A percentile compares a stretch with the other conserved stretches of the same genome.
Conservation (phyloP, 2,329 filamentous ascomycete genomes). For the Dactylellina leptospora region DNA sequence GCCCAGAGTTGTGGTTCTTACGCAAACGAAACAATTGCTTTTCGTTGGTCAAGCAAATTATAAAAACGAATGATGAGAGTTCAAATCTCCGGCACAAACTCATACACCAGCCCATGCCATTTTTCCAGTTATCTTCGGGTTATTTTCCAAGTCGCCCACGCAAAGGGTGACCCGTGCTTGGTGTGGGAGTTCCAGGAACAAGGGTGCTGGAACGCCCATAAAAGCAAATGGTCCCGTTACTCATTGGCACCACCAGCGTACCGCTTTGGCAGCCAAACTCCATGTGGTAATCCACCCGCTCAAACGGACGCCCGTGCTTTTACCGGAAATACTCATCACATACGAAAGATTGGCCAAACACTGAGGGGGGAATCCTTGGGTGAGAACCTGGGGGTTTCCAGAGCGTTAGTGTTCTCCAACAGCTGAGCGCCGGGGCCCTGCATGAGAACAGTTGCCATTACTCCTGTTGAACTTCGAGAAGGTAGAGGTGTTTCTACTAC, state of each 20-base stretch:
- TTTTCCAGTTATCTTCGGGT: conserved; percentile 45
- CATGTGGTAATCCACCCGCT: conserved; percentile 49
- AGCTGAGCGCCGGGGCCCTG: conserved; percentile 12
- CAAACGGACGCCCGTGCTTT: conserved; percentile 51
- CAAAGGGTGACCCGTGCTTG: conserved; percentile 51
- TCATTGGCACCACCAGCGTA: conserved; percentile 45
- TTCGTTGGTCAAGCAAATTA: conserved; percentile 33
- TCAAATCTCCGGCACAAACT: conserved; percentile 23
- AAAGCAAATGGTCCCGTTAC: conserved; percentile 52
- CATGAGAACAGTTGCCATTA: conserved; percentile 16
- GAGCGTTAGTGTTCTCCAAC: neutral
- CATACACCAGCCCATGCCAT: conserved; percentile 7
- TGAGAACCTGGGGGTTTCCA: conserved; percentile 33
- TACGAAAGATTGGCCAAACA: conserved; percentile 37
- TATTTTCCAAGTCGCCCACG: conserved; percentile 44
- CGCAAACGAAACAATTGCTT: conserved; percentile 17
- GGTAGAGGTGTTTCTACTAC: neutral
- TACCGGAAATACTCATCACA: conserved; percentile 53
- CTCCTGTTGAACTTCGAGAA: conserved; percentile 28
- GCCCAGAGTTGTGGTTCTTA: conserved; percentile 36
- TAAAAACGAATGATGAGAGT: conserved; percentile 9
- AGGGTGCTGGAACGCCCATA: conserved; percentile 39
- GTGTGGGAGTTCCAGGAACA: conserved; percentile 53
- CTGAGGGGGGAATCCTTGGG: conserved; percentile 15
- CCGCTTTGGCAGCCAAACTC: conserved; percentile 47